A percentile compares a stretch with the other conserved stretches of the same genome.
Conservation (phyloP, 106 monocot species). For the Acorus gramineus region DNA sequence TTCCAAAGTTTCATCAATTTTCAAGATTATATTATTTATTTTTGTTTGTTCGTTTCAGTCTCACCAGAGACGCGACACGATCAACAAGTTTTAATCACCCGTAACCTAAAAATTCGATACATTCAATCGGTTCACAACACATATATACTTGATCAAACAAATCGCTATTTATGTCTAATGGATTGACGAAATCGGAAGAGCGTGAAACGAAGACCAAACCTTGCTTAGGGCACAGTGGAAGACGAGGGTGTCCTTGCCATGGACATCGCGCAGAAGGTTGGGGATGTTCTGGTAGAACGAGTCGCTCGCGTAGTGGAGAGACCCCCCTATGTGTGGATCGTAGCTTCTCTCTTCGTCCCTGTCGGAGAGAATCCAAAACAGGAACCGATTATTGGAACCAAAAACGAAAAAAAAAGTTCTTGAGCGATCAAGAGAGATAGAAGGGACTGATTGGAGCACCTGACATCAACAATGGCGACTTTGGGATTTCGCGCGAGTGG, state of each 20-base stretch:
- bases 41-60: too few relatives aligned
- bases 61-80: too few relatives aligned
- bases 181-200: not conserved
- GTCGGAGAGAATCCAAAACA: not conserved
- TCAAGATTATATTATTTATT: too few relatives aligned
- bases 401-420: not conserved
- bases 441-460: constrained; percentile 18
- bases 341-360: constrained; percentile 98
- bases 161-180: not conserved
- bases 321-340: constrained; percentile 84
- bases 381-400: not conserved
- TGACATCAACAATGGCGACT: constrained; percentile 80
- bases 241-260: constrained; percentile 74
- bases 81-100: too few relatives aligned
- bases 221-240: constrained; percentile 98
- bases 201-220: constrained; percentile 20
- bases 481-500: constrained; percentile 33
- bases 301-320: constrained; percentile 69
- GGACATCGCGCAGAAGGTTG: constrained; percentile 41
- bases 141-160: not conserved
- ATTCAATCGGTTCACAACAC: not conserved
- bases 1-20: too few relatives aligned
- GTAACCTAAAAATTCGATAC: too few relatives aligned
- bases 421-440: not conserved
- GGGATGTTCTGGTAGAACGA: constrained; percentile 56